These are phyloP conservation scores for Davidsoniella virescens DNA, from an alignment of 2,329 filamentous ascomycete genomes.

Conservation along the genomic window DNA sequence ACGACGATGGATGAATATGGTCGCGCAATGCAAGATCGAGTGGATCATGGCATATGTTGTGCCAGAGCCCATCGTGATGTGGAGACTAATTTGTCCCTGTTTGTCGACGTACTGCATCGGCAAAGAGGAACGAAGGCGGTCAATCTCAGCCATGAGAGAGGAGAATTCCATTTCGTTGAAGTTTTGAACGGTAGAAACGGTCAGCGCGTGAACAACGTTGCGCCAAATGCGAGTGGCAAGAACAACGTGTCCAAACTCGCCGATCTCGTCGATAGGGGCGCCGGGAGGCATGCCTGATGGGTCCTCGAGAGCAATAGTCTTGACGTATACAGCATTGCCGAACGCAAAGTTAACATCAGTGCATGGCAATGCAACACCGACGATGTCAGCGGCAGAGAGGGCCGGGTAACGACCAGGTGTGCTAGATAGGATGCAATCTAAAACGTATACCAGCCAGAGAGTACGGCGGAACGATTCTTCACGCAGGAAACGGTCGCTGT, in stretches of 20 bases:
- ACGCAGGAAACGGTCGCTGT: slow-evolving; percentile 40
- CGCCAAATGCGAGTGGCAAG: slow-evolving; percentile 45
- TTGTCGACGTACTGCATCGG: slow-evolving; percentile 46
- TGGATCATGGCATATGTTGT: slow-evolving; percentile 48
- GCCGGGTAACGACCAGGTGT: slow-evolving; percentile 43
- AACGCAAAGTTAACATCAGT: slow-evolving; percentile 47
- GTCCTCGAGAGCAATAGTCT: slow-evolving; percentile 32
- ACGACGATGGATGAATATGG: slow-evolving; percentile 44
- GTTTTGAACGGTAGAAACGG: slow-evolving; percentile 31
- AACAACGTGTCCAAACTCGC: slow-evolving; percentile 46
- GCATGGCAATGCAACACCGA: slow-evolving; percentile 40
- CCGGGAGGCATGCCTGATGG: slow-evolving; percentile 23
- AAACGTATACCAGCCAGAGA: slow-evolving; percentile 45
- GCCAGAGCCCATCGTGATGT: slow-evolving; percentile 48
- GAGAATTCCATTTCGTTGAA: slow-evolving; percentile 39
- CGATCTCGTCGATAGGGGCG: slow-evolving; percentile 32
- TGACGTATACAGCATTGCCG: slow-evolving; percentile 41
- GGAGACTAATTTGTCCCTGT: slow-evolving; percentile 42
- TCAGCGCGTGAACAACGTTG: slow-evolving; percentile 45
- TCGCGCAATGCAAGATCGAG: slow-evolving; percentile 42
- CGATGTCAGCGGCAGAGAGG: slow-evolving; percentile 36
- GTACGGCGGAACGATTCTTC: slow-evolving; percentile 46
- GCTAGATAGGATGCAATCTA: slow-evolving; percentile 46
- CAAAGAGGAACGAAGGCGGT: slow-evolving; percentile 35
- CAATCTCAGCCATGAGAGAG: slow-evolving; percentile 36